Evolutionary conservation across 2,329 filamentous ascomycete genomes (phyloP).

Genomic region (Calonectria pseudoreteaudii): DNA sequence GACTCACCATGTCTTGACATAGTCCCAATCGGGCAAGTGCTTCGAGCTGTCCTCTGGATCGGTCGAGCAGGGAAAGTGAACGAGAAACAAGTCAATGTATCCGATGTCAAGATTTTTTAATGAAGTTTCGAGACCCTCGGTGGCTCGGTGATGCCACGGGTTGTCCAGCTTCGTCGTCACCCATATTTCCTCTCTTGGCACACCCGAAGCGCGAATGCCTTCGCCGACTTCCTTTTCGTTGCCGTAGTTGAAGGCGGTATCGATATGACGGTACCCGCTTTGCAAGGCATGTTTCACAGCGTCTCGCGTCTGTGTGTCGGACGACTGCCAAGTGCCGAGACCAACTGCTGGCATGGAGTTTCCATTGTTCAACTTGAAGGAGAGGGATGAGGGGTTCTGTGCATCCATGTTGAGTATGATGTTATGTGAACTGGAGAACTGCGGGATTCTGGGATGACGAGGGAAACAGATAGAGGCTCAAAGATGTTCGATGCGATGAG

Average conservation of each 20-base stretch:
- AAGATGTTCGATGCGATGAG: background rate
- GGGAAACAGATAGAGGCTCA: too few species aligned
- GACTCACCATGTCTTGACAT: constrained; percentile 26
- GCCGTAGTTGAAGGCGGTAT: constrained; percentile 72
- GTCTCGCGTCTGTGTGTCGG: constrained; percentile 52
- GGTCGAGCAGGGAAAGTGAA: constrained; percentile 30
- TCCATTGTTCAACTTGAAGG: constrained; percentile 26
- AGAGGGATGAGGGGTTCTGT: background rate
- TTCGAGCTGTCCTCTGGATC: constrained; percentile 24
- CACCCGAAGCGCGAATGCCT: constrained; percentile 58
- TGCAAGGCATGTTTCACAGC: constrained; percentile 70
- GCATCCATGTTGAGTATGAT: constrained; percentile 12
- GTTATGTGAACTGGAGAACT: background rate
- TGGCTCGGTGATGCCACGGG: constrained; percentile 68
- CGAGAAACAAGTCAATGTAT: constrained; percentile 68
- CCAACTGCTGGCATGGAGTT: constrained; percentile 24
- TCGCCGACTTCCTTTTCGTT: constrained; percentile 68
- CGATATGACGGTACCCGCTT: constrained; percentile 69
- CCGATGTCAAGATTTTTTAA: constrained; percentile 62
- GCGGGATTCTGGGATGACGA: background rate
- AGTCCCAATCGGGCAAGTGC: constrained; percentile 38
- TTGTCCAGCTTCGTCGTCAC: constrained; percentile 79
- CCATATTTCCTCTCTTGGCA: constrained; percentile 66
- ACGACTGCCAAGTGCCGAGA: constrained; percentile 56
- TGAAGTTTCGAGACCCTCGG: constrained; percentile 66